phyloP scores from a whole-genome alignment of 108 stramenopile species.

The Fistulifera pelliculosa region DNA sequence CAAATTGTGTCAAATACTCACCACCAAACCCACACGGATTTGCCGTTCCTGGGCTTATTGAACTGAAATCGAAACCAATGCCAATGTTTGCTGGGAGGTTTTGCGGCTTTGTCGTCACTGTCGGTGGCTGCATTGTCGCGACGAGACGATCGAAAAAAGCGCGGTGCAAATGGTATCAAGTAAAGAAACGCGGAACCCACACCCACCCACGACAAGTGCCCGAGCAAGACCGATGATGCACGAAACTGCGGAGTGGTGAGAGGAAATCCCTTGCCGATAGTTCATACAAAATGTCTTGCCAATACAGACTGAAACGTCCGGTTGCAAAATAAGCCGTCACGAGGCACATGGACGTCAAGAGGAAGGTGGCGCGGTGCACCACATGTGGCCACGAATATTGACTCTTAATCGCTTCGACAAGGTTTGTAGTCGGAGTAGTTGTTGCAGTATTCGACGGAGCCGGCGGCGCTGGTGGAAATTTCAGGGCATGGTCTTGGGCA shows the following conservation, averaged over 20 bases:
- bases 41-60: constrained; percentile 15
- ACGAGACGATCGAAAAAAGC: constrained; percentile 45
- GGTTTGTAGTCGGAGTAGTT: neutral
- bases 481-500: neutral
- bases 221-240: constrained; percentile 72
- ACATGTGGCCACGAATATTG: neutral
- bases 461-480: constrained; percentile 3
- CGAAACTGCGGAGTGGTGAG: constrained; percentile 82
- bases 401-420: neutral
- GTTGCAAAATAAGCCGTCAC: constrained; percentile 69
- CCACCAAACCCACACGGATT: constrained; percentile 22
- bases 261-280: constrained; percentile 47
- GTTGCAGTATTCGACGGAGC: neutral
- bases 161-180: constrained; percentile 53
- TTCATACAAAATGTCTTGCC: constrained; percentile 70
- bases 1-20: too few relatives aligned
- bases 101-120: too few relatives aligned
- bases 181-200: constrained; percentile 60
- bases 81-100: constrained; percentile 4
- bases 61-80: too few relatives aligned
- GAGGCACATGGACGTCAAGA: constrained; percentile 43
- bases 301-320: constrained; percentile 55
- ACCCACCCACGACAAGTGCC: constrained; percentile 78
- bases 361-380: constrained; percentile 12
- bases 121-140: neutral